Evolutionary conservation across 306 rosid genomes (phyloP).

Genomic region (Lotus japonicus): DNA sequence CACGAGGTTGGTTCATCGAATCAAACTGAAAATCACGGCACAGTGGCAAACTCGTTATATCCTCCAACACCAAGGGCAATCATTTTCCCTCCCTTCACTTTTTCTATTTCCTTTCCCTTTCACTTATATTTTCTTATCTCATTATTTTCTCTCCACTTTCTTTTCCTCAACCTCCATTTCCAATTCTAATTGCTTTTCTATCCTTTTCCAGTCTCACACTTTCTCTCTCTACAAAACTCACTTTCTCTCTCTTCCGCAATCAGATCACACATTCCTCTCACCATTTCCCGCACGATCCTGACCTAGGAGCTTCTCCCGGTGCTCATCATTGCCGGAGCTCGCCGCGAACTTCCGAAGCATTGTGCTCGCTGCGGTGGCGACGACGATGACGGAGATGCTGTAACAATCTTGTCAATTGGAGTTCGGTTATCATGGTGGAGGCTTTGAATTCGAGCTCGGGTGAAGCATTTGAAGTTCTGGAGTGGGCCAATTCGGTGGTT

Average conservation of each 20-base stretch:
- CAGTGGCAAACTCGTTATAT: constrained; percentile 2
- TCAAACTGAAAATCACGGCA: not conserved
- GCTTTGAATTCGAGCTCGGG: constrained; percentile 25
- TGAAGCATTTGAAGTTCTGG: constrained; percentile 27
- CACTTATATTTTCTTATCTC: too few relatives aligned
- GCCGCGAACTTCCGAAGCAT: constrained; percentile 4
- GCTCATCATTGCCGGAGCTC: not conserved
- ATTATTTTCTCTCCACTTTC: not conserved
- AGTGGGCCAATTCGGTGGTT: constrained; percentile 27
- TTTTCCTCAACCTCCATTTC: not conserved
- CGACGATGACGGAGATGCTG: constrained; percentile 17
- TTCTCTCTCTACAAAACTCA: not conserved
- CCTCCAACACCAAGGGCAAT: not conserved
- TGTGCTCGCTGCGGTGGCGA: not conserved
- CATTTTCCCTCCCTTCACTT: constrained; percentile 11
- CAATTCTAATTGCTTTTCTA: too few relatives aligned
- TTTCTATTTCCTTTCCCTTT: constrained; percentile 18
- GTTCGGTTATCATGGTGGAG: constrained; percentile 31
- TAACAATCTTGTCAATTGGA: constrained; percentile 27
- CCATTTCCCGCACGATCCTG: constrained; percentile 31
- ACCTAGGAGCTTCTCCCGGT: not conserved
- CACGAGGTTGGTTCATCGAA: not conserved
- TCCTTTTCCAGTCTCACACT: too few relatives aligned
- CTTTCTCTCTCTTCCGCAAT: constrained; percentile 30
- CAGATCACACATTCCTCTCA: constrained; percentile 48